These are phyloP conservation scores for Amaranthus hypochondriacus DNA, from an alignment of 148 eudicot species.

Conservation along the genomic window DNA sequence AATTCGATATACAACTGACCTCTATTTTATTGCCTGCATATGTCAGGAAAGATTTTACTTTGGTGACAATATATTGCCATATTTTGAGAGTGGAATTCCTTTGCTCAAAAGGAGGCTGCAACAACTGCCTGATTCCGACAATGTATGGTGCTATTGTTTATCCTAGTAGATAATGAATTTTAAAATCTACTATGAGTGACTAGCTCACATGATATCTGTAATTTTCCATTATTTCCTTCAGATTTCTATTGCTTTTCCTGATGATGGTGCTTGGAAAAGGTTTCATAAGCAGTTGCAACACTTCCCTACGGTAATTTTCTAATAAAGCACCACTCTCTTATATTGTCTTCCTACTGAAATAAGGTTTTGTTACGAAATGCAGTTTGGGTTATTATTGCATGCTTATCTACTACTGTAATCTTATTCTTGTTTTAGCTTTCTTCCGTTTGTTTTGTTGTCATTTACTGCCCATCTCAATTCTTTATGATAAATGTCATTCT, in stretches of 20 bases:
- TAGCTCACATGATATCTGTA: not conserved
- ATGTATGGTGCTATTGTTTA: constrained; percentile 37
- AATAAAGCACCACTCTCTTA: not conserved
- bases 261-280: constrained; percentile 99
- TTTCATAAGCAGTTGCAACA: constrained; percentile 98
- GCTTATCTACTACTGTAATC: not conserved
- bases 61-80: constrained; percentile 90
- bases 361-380: not conserved
- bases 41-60: constrained; percentile 93
- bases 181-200: not conserved
- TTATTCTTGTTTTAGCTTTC: not conserved
- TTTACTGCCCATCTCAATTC: not conserved
- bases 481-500: not conserved
- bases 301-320: constrained; percentile 68
- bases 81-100: constrained; percentile 98
- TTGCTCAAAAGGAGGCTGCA: constrained; percentile 88
- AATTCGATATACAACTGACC: not conserved
- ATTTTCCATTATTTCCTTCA: constrained; percentile 21
- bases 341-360: not conserved
- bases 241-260: constrained; percentile 97
- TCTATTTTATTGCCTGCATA: constrained; percentile 13
- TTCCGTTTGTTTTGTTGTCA: too few species aligned
- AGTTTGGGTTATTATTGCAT: not conserved
- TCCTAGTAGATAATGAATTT: constrained; percentile 11
- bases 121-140: constrained; percentile 91